Evolutionary conservation across 106 monocot genomes (phyloP), one percentile per base, ranked within the genome.

Genomic region (Dioscorea zingiberensis): DNA sequence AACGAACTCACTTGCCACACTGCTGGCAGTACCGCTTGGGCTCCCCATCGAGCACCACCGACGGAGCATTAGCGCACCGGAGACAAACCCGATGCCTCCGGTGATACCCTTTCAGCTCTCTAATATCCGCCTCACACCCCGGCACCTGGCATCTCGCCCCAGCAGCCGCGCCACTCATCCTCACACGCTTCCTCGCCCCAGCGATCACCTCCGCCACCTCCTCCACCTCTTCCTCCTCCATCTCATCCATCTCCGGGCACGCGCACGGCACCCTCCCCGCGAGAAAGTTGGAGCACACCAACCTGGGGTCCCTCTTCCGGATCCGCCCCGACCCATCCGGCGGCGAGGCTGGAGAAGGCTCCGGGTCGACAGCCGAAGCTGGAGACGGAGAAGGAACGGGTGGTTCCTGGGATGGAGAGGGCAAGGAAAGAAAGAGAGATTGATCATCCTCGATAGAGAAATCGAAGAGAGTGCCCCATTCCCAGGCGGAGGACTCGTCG

Each of bases 1-100:
- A 29, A 32, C 27, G 7, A 22, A 54, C 91, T 85, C 57, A 97
- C 95, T 97, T 97, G 63, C 95, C 95, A 61, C 95, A 97, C 80
- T 97, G 95, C 71, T 97, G 95, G 55, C 95, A 97, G 66, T 97
- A 97, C 13, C 95, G 82, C 81, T 81, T 88, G 49, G 66, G 65
- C 60, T 83, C 90, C 11, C 91, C 91, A 14, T 88, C 91, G 6
- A 97, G 71, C n/a, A 81, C 18, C 44, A 91, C 91, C 3, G 76
- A 78, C 0, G 73, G 13, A 8, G 94, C 87, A 65, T 71, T 78
- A 10, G 94, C 94, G 25, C 94, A 94, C 38, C 67, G 62, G 55
- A 94, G 73, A 26, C 94, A 94, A 13, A 94, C 83, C 30, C 87
- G 59, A 24, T 94, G 94, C 17, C 94, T 72, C 28, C 76, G 72